Evolutionary conservation across 2,329 filamentous ascomycete species (phyloP).

Genomic region (Mariannaea elegans): DNA sequence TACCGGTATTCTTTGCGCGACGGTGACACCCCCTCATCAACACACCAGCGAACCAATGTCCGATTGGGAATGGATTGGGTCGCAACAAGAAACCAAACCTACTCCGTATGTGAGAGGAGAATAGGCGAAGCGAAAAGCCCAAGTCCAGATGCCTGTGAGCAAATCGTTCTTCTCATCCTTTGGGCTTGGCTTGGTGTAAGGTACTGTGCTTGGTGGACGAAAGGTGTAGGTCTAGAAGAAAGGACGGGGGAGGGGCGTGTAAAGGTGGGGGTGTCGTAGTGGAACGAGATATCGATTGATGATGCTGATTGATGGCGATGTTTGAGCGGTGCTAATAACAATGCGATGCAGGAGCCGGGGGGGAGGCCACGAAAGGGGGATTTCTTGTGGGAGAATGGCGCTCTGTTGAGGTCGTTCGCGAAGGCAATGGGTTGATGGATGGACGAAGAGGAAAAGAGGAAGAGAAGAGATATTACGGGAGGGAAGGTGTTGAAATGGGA

Average conservation of each 20-base stretch:
- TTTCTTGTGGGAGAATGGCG: slow-evolving; percentile 5
- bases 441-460: not conserved
- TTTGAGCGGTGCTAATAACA: slow-evolving; percentile 4
- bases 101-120: slow-evolving; percentile 2
- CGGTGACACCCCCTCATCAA: slow-evolving; percentile 10
- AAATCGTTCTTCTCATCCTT: no score
- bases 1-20: slow-evolving; percentile 7
- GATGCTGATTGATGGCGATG: slow-evolving; percentile 27
- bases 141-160: slow-evolving; percentile 17
- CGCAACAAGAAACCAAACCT: slow-evolving; percentile 23
- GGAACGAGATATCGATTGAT: slow-evolving; percentile 43
- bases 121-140: slow-evolving; percentile 13
- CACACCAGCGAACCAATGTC: slow-evolving; percentile 25
- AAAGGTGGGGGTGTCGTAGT: slow-evolving; percentile 32
- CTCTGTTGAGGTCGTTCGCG: slow-evolving; percentile 8
- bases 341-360: slow-evolving; percentile 16
- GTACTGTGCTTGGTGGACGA: slow-evolving; percentile 7
- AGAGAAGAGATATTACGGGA: not conserved
- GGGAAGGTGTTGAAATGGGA: not conserved
- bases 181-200: no score
- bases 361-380: not conserved
- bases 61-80: slow-evolving; percentile 34
- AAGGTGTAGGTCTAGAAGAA: slow-evolving; percentile 14
- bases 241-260: slow-evolving; percentile 17
- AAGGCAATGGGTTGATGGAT: slow-evolving; percentile 11